Evolutionary conservation across 441 rosid species (phyloP).

Genomic region (Syzygium syzygioides): DNA sequence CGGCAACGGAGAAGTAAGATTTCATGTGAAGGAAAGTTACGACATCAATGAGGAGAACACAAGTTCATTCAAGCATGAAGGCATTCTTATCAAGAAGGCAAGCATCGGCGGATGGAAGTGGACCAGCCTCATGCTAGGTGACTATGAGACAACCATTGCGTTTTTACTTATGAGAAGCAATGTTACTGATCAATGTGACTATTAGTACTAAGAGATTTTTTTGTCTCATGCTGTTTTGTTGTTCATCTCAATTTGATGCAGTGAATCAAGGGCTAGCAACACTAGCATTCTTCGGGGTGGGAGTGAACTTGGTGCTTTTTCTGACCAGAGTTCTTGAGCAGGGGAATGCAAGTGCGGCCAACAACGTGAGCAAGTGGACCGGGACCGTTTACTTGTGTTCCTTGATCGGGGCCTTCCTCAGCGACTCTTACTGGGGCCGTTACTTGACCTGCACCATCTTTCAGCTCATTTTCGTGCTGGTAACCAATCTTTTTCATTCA

Average conservation of each 20-base stretch:
- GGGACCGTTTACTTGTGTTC: slow-evolving; percentile 2
- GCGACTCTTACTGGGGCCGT: slow-evolving; percentile 10
- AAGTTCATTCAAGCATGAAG: not conserved
- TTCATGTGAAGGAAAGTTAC: not conserved
- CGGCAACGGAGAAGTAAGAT: not conserved
- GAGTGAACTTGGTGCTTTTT: slow-evolving; percentile 4
- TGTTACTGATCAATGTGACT: not conserved
- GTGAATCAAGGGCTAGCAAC: slow-evolving; percentile 6
- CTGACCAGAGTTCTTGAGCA: not conserved
- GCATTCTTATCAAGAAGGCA: not conserved
- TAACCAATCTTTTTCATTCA: not conserved
- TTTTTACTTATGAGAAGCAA: not conserved
- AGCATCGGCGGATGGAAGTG: slow-evolving; percentile 1
- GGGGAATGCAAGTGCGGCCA: not conserved
- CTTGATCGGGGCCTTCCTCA: slow-evolving; percentile 8
- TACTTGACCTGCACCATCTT: slow-evolving; percentile 7
- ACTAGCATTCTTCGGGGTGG: slow-evolving; percentile 6
- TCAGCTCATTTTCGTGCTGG: slow-evolving; percentile 3
- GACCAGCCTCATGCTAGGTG: slow-evolving; percentile 3
- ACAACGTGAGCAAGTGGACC: slow-evolving; percentile 1
- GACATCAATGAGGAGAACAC: not conserved
- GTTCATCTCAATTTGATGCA: not conserved
- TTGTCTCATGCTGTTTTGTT: not conserved
- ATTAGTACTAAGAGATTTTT: not conserved
- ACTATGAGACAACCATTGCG: not conserved